phyloP scores from a whole-genome alignment of 164 flowering plant species.

The Piper longum region DNA sequence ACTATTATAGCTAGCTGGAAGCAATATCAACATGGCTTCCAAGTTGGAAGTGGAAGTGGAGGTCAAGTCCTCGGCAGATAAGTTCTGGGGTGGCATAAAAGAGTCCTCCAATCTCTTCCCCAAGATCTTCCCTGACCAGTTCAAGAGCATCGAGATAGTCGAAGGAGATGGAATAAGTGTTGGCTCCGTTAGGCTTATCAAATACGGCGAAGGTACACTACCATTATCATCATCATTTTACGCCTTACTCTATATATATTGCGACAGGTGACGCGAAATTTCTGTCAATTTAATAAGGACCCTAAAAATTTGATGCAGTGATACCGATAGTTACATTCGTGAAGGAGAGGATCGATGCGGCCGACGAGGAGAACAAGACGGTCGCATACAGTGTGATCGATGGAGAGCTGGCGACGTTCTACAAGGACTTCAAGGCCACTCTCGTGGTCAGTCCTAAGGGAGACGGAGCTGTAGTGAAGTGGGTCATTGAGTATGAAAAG shows the following conservation, averaged over 20 bases:
- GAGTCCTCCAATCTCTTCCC: conserved; percentile 52
- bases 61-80: conserved; percentile 39
- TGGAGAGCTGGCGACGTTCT: conserved; percentile 15
- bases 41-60: conserved; percentile 50
- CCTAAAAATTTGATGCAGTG: conserved; percentile 8
- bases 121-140: conserved; percentile 47
- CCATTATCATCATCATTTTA: background rate
- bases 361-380: conserved; percentile 15
- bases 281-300: conserved; percentile 1
- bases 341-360: conserved; percentile 18
- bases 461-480: conserved; percentile 15
- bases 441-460: conserved; percentile 12
- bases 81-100: conserved; percentile 42
- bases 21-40: conserved; percentile 10
- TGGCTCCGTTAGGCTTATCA: conserved; percentile 46
- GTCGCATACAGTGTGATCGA: conserved; percentile 18
- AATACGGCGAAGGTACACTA: conserved; percentile 40
- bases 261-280: background rate
- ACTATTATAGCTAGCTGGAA: too few relatives aligned
- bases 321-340: conserved; percentile 12
- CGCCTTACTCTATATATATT: too few relatives aligned
- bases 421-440: conserved; percentile 15
- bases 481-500: conserved; percentile 18
- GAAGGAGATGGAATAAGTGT: conserved; percentile 73
- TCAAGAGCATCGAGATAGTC: conserved; percentile 54